Evolutionary conservation across 495 filamentous ascomycete genomes (phyloP), one percentile per base, ranked within the genome.

Genomic region (Aspergillus sparsus): DNA sequence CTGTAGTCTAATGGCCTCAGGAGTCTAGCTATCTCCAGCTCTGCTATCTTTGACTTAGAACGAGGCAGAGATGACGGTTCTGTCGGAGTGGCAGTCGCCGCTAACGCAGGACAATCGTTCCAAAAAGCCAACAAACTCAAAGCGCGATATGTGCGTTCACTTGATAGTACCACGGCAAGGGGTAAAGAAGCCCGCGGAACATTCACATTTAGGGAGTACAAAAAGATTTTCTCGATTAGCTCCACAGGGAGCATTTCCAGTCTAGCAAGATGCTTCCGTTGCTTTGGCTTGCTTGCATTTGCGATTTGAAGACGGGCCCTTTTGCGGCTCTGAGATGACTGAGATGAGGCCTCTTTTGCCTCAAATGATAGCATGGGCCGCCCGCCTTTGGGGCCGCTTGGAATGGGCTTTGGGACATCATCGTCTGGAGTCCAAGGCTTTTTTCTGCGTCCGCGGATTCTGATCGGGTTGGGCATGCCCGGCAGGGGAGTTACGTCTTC

Each of bases 171-270:
- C 1, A 63, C 63, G 4, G 71, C 68, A 1, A 83, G 60, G 0
- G 62, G 57, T 0, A 70, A 71, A 5, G 80, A 82, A 5, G 76
- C 68, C 15, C 74, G 70, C 7, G 81, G 76, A 6, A 86, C 65
- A 34, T 76, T 76, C 18, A 78, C 42, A 56, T 85, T 82, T 60
- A 80, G 51, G 18, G 77, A 72, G 49, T 79, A 68, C 13, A 83
- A 68, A 49, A 83, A 85, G 36, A 85, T 81, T 51, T 72, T 66
- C 64, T 84, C 77, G 35, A 86, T 68, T 8, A 86, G 55, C 60
- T 86, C 83, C 2, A 75, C 74, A 1, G 82, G 83, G 1, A 86
- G 68, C 10, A 63, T 61, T 62, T 85, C 83, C 6, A 86, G 69
- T 15, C 54, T 58, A 6, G 77, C 79, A 46, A 77, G 65, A 7